These are phyloP conservation scores for Alternaria novae-zelandiae DNA, from an alignment of 2,329 filamentous ascomycete species.

Conservation along the genomic window DNA sequence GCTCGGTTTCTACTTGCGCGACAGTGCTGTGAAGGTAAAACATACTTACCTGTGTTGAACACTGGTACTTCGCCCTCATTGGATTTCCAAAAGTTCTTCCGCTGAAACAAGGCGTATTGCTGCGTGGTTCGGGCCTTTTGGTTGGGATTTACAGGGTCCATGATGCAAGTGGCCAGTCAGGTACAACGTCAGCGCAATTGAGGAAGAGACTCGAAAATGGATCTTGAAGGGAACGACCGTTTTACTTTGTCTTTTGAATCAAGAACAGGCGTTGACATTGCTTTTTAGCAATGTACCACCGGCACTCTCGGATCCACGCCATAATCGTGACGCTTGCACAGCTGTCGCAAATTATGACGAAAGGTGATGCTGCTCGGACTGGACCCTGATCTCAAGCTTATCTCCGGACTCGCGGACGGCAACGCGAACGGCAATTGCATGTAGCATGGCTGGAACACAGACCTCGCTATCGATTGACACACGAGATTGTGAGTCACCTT, in stretches of 20 bases:
- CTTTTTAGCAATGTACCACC: background rate
- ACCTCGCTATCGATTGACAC: background rate
- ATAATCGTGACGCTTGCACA: conserved; percentile 15
- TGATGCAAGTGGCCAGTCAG: conserved; percentile 15
- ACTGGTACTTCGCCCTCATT: conserved; percentile 58
- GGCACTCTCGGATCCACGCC: background rate
- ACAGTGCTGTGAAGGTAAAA: background rate
- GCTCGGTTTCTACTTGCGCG: no score
- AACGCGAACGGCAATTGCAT: background rate
- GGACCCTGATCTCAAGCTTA: conserved; percentile 7
- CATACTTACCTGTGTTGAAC: conserved; percentile 58
- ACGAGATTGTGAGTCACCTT: background rate
- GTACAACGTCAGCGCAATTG: background rate
- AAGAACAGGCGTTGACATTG: background rate
- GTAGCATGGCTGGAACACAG: background rate
- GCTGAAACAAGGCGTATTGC: conserved; percentile 62
- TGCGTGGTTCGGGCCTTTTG: conserved; percentile 58
- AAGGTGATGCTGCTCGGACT: conserved; percentile 9
- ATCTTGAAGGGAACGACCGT: background rate
- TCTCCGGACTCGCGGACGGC: conserved; percentile 2
- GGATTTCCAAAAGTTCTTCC: conserved; percentile 61
- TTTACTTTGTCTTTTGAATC: background rate
- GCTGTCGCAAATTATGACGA: conserved; percentile 11
- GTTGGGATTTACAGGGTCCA: conserved; percentile 61
- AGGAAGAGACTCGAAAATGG: background rate